Base-by-base conservation (phyloP, 306 rosid genomes). In the Cucurbita ficifolia region DNA sequence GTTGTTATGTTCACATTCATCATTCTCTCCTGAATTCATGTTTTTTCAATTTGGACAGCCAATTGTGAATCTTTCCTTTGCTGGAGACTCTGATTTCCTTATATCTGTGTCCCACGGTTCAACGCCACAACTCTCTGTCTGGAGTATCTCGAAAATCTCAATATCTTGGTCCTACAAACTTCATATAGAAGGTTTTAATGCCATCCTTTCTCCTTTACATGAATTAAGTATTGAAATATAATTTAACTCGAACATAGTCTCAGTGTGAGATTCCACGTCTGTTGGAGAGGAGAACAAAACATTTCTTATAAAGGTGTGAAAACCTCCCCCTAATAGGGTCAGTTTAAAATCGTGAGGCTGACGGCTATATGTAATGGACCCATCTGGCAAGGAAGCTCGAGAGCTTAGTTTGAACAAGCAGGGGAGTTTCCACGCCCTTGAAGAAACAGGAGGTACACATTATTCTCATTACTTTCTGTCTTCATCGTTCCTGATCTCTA, bases 161-260 rank as follows among this genome's bases (percentile, higher is more conserved):
- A 77, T 81, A 72, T 84, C 82, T 53, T 95, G 97, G 96, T 86
- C 97, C n/a, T 89, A 89, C 84, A 83, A 83, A 79, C 91, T 95
- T 82, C 90, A 88, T 36, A 69, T 89, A 71, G 96, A 95, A 95
- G 99, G 99, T 95, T 72, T 60, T n/a, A 33, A 33, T 19, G 33
- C 60, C 48, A 40, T 72, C 43, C 51, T 80, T 38, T 61, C 38
- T 74, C 62, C 70, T 35, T 74, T 43, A 54, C 21, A 21, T 49
- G 29, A 38, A 73, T 57, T 14, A n/a, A 70, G 54, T 17, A 11
- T 70, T n/a, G 5, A 55, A 12, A 7, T 12, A 33, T 59, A 29
- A 50, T 56, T 51, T 12, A 3, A 24, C 58, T 56, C n/a, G 16
- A 12, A 19, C 10, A 14, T 70, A 22, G 74, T 48, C n/a, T n/a